These are phyloP conservation scores for Cucumis cinereus DNA, from an alignment of 306 rosid species.

Conservation along the genomic window DNA sequence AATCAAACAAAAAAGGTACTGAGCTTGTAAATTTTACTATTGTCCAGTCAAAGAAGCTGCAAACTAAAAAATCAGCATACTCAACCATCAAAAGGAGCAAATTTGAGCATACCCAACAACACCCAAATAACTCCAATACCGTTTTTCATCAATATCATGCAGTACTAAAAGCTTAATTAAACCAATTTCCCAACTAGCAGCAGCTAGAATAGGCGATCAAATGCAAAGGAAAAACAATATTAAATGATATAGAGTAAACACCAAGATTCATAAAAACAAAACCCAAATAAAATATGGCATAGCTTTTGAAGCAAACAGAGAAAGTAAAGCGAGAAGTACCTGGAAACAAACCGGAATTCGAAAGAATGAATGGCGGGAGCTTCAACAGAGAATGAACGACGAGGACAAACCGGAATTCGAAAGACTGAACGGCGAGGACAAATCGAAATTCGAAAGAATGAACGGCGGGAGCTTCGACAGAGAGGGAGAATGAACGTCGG, in stretches of 20 bases:
- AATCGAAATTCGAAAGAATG: too few species aligned
- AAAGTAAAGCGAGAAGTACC: conserved; percentile 13
- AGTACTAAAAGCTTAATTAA: neutral
- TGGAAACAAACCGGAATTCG: conserved; percentile 8
- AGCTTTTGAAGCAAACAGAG: conserved; percentile 9
- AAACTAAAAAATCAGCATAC: conserved; percentile 14
- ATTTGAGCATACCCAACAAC: conserved; percentile 12
- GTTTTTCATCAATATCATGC: conserved; percentile 7
- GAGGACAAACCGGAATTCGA: too few species aligned
- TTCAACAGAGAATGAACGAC: too few species aligned
- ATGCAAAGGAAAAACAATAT: neutral
- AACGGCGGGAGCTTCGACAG: too few species aligned
- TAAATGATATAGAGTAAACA: conserved; percentile 17
- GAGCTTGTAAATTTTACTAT: neutral
- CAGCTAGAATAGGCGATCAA: conserved; percentile 6
- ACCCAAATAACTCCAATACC: conserved; percentile 23
- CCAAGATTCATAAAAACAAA: neutral
- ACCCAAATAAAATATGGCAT: conserved; percentile 6
- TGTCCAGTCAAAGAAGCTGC: conserved; percentile 22
- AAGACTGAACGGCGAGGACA: too few species aligned
- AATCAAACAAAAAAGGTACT: neutral
- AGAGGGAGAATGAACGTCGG: too few species aligned
- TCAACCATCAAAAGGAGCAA: conserved; percentile 4
- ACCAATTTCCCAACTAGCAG: conserved; percentile 23
- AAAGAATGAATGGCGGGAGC: too few species aligned